A percentile compares a stretch with the other conserved stretches of the same genome.
These are phyloP conservation scores for Thielaviopsis ethacetica DNA, from an alignment of 2,329 filamentous ascomycete genomes.

Conservation along the genomic window DNA sequence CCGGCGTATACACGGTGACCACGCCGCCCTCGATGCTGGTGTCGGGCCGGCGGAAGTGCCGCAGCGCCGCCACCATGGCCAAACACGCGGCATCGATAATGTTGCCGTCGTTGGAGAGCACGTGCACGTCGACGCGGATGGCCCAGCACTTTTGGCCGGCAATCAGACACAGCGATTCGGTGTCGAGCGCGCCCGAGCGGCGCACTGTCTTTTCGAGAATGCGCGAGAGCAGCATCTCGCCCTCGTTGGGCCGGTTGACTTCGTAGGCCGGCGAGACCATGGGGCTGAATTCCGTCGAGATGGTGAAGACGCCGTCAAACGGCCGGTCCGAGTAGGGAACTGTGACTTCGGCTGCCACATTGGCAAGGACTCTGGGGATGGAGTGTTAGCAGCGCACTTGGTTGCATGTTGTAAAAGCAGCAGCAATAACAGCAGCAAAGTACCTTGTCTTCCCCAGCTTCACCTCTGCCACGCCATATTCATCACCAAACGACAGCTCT, in stretches of 20 bases:
- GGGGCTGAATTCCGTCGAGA: slow-evolving; percentile 76
- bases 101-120: slow-evolving; percentile 81
- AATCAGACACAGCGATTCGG: slow-evolving; percentile 85
- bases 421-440: not conserved
- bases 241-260: slow-evolving; percentile 64
- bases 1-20: slow-evolving; percentile 66
- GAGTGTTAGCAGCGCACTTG: slow-evolving; percentile 2
- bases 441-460: slow-evolving; percentile 81
- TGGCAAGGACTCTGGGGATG: slow-evolving; percentile 54
- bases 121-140: slow-evolving; percentile 78
- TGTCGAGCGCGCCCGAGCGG: slow-evolving; percentile 80
- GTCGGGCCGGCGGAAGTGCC: slow-evolving; percentile 84
- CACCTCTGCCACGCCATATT: slow-evolving; percentile 81
- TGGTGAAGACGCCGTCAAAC: slow-evolving; percentile 90
- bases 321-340: slow-evolving; percentile 75
- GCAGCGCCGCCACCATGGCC: slow-evolving; percentile 71
- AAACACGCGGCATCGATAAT: slow-evolving; percentile 76
- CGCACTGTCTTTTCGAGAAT: slow-evolving; percentile 89
- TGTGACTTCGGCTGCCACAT: slow-evolving; percentile 76
- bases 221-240: slow-evolving; percentile 72
- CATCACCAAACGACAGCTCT: slow-evolving; percentile 68
- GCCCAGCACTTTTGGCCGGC: slow-evolving; percentile 86
- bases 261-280: slow-evolving; percentile 89
- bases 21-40: slow-evolving; percentile 71
- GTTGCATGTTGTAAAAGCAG: not conserved